These are phyloP conservation scores for Xylaria telfairii DNA, from an alignment of 495 filamentous ascomycete species.

Conservation along the genomic window DNA sequence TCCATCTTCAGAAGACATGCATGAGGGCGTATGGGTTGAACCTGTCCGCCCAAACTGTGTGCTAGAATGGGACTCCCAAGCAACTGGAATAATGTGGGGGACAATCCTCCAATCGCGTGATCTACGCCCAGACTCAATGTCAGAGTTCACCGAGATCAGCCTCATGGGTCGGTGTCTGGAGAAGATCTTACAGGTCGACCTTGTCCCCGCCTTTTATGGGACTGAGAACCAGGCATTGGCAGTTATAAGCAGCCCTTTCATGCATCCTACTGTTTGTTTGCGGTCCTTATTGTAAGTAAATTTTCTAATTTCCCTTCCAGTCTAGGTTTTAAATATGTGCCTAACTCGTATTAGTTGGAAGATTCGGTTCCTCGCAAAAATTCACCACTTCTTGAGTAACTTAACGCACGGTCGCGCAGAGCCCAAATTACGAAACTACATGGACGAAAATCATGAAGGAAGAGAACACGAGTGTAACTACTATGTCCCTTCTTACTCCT, in stretches of 20 bases:
- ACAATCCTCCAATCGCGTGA: not conserved
- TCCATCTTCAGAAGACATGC: slow-evolving; percentile 5
- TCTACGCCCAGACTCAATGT: not conserved
- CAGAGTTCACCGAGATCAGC: not conserved
- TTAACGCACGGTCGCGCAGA: not conserved
- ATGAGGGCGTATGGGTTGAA: slow-evolving; percentile 1
- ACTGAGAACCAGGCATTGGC: not conserved
- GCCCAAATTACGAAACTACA: not conserved
- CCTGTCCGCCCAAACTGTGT: not conserved
- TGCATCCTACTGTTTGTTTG: not conserved
- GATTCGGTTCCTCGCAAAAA: not conserved
- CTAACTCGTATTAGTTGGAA: not conserved
- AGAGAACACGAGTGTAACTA: not conserved
- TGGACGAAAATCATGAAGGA: not conserved
- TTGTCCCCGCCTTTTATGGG: not conserved
- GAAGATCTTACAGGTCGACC: not conserved
- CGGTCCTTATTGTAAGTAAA: not conserved
- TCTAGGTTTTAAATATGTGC: not conserved
- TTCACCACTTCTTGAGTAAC: not conserved
- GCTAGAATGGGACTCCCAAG: not conserved
- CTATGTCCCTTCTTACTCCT: not conserved
- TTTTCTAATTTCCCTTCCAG: not conserved
- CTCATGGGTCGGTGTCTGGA: not conserved
- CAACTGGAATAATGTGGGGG: slow-evolving; percentile 6
- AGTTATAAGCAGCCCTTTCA: not conserved